A percentile compares a stretch with the other conserved stretches of the same genome.
Evolutionary conservation across 2,329 filamentous ascomycete species (phyloP).

Genomic region (Pseudogymnoascus sp.): DNA sequence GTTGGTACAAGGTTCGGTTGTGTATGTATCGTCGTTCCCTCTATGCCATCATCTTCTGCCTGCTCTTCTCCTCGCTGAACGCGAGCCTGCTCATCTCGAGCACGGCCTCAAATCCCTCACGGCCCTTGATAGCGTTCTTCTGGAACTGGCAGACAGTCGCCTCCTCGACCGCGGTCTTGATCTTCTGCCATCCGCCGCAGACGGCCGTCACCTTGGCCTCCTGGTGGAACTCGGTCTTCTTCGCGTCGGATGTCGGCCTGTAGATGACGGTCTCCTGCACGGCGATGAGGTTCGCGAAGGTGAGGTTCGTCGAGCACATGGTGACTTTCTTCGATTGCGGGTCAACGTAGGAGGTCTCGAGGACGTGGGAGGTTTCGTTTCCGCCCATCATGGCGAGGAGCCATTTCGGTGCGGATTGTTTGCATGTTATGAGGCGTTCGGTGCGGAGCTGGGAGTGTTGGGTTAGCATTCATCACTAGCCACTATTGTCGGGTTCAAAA

Average conservation of each 20-base stretch:
- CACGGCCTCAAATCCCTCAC: conserved; percentile 91
- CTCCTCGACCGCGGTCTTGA: conserved; percentile 94
- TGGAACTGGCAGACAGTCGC: conserved; percentile 79
- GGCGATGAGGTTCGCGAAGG: conserved; percentile 79
- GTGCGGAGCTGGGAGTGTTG: conserved; percentile 48
- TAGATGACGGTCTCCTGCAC: conserved; percentile 93
- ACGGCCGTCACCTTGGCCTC: conserved; percentile 87
- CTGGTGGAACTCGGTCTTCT: conserved; percentile 77
- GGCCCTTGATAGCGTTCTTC: conserved; percentile 83
- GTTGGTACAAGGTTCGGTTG: not conserved
- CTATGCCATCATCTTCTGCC: conserved; percentile 30
- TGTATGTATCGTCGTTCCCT: not conserved
- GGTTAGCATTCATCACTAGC: conserved; percentile 11
- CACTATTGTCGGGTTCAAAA: conserved; percentile 10
- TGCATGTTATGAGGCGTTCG: conserved; percentile 57
- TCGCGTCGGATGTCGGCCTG: conserved; percentile 48
- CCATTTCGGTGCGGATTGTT: conserved; percentile 66
- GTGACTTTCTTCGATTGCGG: conserved; percentile 76
- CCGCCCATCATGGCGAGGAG: conserved; percentile 71
- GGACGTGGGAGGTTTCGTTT: conserved; percentile 76
- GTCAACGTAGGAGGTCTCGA: conserved; percentile 94
- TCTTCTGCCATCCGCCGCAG: conserved; percentile 93
- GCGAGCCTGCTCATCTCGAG: conserved; percentile 86
- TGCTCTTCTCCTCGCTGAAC: conserved; percentile 78
- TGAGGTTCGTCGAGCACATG: conserved; percentile 94